phyloP scores from a whole-genome alignment of 2,329 filamentous ascomycete genomes.

The Hypomyces perniciosus region DNA sequence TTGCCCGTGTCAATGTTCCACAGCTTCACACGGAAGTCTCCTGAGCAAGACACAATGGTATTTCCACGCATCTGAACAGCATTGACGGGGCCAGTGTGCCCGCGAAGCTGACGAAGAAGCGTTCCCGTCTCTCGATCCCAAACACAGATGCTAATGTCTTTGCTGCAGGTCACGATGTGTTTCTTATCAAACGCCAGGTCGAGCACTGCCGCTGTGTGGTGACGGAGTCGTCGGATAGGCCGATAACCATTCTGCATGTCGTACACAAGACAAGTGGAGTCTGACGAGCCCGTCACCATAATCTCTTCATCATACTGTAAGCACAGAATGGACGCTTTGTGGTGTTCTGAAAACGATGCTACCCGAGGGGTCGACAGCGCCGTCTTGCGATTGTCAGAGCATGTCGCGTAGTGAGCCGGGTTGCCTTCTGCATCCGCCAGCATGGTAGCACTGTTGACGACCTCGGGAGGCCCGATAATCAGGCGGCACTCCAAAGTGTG shows the following conservation, averaged over 20 bases:
- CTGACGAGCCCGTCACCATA: conserved; percentile 90
- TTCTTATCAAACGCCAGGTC: conserved; percentile 89
- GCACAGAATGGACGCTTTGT: conserved; percentile 89
- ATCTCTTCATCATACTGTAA: conserved; percentile 91
- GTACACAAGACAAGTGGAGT: conserved; percentile 87
- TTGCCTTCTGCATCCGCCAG: conserved; percentile 47
- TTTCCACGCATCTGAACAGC: conserved; percentile 93
- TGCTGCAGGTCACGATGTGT: conserved; percentile 95
- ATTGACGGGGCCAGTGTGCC: conserved; percentile 89
- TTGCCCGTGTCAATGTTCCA: conserved; percentile 91
- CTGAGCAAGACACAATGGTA: conserved; percentile 86
- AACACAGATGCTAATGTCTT: conserved; percentile 88
- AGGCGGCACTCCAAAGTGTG: conserved; percentile 78
- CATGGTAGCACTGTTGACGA: conserved; percentile 48
- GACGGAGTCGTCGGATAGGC: conserved; percentile 69
- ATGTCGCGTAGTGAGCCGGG: conserved; percentile 50
- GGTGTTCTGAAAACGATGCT: conserved; percentile 59
- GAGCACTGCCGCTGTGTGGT: conserved; percentile 82
- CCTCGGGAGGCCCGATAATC: conserved; percentile 73
- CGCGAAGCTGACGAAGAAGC: conserved; percentile 71
- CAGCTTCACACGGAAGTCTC: conserved; percentile 86
- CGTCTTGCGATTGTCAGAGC: conserved; percentile 41
- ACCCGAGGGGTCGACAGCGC: conserved; percentile 47
- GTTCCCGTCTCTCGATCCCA: conserved; percentile 81
- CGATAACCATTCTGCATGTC: conserved; percentile 72